These are phyloP conservation scores for Bryum argenteum DNA, from an alignment of 225 moss, liverwort and hornwort genomes.

Conservation along the genomic window DNA sequence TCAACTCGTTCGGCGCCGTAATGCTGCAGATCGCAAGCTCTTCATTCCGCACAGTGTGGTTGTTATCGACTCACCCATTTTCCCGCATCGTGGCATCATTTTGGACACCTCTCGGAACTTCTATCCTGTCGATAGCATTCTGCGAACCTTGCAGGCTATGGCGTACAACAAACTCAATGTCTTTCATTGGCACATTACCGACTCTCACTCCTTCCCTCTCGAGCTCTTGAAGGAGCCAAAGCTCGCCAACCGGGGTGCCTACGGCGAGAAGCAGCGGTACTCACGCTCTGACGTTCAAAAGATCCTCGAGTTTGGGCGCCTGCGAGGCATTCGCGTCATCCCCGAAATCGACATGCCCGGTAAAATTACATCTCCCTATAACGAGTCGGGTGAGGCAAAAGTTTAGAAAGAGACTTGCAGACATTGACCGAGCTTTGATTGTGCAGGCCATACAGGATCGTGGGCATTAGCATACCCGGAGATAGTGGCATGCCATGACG, in stretches of 20 bases:
- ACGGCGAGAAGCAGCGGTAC: conserved; percentile 47
- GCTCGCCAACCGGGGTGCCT: conserved; percentile 54
- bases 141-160: conserved; percentile 62
- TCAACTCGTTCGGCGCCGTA: conserved; percentile 56
- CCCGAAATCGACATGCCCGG: conserved; percentile 90
- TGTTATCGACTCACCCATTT: conserved; percentile 45
- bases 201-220: conserved; percentile 71
- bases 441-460: conserved; percentile 78
- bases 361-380: conserved; percentile 12
- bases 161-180: conserved; percentile 70
- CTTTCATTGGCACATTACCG: conserved; percentile 76
- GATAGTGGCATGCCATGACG: conserved; percentile 65
- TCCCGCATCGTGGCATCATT: conserved; percentile 56
- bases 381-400: neutral
- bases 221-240: conserved; percentile 57
- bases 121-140: conserved; percentile 49
- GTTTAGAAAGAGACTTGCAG: conserved; percentile 7
- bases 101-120: conserved; percentile 64
- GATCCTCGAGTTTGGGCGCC: conserved; percentile 50
- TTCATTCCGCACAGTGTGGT: conserved; percentile 47
- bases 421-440: neutral
- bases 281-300: conserved; percentile 41
- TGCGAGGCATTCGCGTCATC: conserved; percentile 63
- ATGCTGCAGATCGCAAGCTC: conserved; percentile 19
- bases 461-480: conserved; percentile 82